phyloP scores from a whole-genome alignment of 2,329 filamentous ascomycete genomes.

The Fusarium albidum region DNA sequence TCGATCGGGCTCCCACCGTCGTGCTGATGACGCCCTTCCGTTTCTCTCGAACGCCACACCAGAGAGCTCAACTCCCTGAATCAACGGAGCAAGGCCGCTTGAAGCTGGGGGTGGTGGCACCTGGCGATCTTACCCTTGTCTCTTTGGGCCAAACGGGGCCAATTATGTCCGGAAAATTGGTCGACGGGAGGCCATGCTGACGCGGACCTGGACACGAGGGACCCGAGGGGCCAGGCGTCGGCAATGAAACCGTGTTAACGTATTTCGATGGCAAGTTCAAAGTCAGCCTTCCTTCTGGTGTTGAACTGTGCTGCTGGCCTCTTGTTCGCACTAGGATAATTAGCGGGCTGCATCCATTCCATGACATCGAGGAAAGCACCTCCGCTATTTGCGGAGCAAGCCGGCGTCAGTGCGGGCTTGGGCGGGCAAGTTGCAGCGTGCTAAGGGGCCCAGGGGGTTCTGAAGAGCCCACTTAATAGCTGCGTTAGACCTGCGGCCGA shows the following conservation, averaged over 20 bases:
- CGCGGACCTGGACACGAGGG: not conserved
- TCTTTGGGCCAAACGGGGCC: constrained; percentile 10
- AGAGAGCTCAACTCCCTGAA: constrained; percentile 35
- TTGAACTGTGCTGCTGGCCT: constrained; percentile 23
- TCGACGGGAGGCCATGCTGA: constrained; percentile 4
- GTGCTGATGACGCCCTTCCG: constrained; percentile 24
- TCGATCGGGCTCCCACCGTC: constrained; percentile 4
- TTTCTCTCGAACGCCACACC: constrained; percentile 32
- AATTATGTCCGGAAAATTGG: constrained; percentile 4
- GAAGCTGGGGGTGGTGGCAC: constrained; percentile 25
- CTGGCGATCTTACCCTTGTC: constrained; percentile 28
- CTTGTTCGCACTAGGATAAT: constrained; percentile 8
- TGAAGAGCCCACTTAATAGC: constrained; percentile 32
- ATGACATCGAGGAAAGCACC: constrained; percentile 28
- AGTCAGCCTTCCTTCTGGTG: not conserved
- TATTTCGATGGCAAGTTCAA: not conserved
- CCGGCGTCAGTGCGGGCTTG: constrained; percentile 37
- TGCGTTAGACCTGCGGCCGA: constrained; percentile 31
- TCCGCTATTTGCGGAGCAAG: constrained; percentile 37
- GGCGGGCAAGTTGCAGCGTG: constrained; percentile 15
- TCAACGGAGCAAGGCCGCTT: constrained; percentile 30
- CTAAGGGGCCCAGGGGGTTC: constrained; percentile 27
- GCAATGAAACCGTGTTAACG: not conserved
- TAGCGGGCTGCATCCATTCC: constrained; percentile 20
- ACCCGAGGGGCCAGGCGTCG: not conserved